Evolutionary conservation across 768 basidiomycete genomes (phyloP), one percentile per base, ranked within the genome.

Genomic region (Suillus luteus): DNA sequence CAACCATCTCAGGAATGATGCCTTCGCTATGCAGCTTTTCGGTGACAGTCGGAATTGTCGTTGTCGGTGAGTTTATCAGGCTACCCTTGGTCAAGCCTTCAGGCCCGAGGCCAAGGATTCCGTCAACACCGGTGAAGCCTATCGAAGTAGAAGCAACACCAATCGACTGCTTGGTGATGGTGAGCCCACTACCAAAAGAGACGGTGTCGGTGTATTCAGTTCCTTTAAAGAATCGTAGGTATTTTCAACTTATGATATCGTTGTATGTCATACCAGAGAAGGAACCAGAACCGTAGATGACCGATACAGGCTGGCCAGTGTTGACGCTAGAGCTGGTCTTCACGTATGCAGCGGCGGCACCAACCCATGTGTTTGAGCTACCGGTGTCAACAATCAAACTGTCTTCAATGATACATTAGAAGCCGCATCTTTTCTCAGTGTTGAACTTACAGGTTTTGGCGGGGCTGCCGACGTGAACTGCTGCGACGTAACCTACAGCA

Each of bases 311-410:
- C 62, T 85, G 67, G 1, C 69, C 65, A n/a, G 86, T 88, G 65
- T 78, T 63, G 14, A 44, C 69, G 62, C 84, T 86, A 31, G 86
- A 83, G 59, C 76, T 76, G 8, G 89, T 88, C 65, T 66, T 63
- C n/a, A 70, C 71, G 68, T 86, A 90, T 1, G 73, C 12, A 24
- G 68, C 74, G 12, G 31, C 66, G 31, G 88, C 85, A n/a, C 88
- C 87, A 49, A 90, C 77, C 88, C 88, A 90, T 31, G 88, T 90
- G 76, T 89, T 90, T n/a, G 88, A 87, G 73, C 86, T 87, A 41
- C 73, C 59, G 3, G 87, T 88, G 69, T 89, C 88, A 55, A 89
- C 76, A 60, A 89, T 69, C 52, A 90, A 79, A 3, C 70, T 59
- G 70, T 85, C 87, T 89, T 63, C 51, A 8, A 60, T 33, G 8